These are phyloP conservation scores for Talaromyces sp. DNA, from an alignment of 2,329 filamentous ascomycete genomes.

Conservation along the genomic window DNA sequence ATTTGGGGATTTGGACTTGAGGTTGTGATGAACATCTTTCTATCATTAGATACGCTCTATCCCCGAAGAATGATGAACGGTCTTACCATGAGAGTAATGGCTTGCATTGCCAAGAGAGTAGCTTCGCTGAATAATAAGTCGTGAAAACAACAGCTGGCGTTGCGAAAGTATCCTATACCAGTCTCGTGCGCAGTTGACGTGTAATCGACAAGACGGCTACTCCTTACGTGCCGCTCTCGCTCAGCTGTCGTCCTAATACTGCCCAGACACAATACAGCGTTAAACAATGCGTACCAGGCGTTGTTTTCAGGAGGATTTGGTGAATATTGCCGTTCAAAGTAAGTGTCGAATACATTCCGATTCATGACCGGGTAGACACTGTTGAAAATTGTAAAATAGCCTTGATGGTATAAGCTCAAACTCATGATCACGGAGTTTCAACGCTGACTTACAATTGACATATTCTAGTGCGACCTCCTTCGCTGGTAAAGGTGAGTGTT, in stretches of 20 bases:
- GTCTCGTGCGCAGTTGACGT: conserved; percentile 1
- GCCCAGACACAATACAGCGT: conserved; percentile 4
- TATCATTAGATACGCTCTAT: neutral
- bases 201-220: conserved; percentile 12
- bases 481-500: conserved; percentile 1
- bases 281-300: conserved; percentile 10
- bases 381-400: conserved; percentile 10
- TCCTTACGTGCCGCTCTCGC: conserved; percentile 7
- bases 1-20: conserved; percentile 11
- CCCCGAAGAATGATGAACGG: neutral
- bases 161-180: conserved; percentile 10
- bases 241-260: conserved; percentile 10
- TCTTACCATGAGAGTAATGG: conserved; percentile 7
- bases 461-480: conserved; percentile 1
- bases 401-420: neutral
- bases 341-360: neutral
- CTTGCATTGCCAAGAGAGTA: conserved; percentile 11
- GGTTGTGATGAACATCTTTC: conserved; percentile 10
- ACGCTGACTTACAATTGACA: conserved; percentile 4
- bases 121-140: conserved; percentile 4
- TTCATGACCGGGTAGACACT: conserved; percentile 1
- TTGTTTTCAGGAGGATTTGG: neutral
- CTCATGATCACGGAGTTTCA: too few species aligned
- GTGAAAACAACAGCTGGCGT: conserved; percentile 9
- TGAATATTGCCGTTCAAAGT: conserved; percentile 9